These are phyloP conservation scores for Epichloe brachyelytri DNA, from an alignment of 2,329 filamentous ascomycete genomes.

Conservation along the genomic window DNA sequence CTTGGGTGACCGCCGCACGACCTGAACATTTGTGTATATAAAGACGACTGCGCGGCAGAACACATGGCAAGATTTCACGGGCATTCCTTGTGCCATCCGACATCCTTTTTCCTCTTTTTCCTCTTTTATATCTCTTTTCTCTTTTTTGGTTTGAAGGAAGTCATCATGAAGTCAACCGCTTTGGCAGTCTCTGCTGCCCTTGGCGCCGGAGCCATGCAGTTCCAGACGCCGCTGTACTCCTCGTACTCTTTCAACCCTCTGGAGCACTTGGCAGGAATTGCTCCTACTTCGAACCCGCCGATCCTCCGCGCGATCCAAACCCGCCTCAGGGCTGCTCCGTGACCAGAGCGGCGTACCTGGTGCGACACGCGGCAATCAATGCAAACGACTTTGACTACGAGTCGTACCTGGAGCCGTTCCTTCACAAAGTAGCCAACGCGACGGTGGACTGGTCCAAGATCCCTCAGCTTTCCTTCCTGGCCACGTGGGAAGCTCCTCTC, in stretches of 20 bases:
- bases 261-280: constrained; percentile 40
- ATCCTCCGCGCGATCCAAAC: constrained; percentile 20
- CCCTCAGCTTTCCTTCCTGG: constrained; percentile 42
- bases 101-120: neutral
- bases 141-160: neutral
- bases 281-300: constrained; percentile 43
- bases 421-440: constrained; percentile 45
- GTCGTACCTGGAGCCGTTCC: constrained; percentile 41
- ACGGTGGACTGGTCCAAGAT: constrained; percentile 45
- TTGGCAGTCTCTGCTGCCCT: neutral
- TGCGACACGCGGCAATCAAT: constrained; percentile 48
- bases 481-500: constrained; percentile 43
- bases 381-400: constrained; percentile 47
- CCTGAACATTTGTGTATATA: neutral
- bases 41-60: neutral
- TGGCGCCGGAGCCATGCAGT: constrained; percentile 1
- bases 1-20: too few relatives aligned
- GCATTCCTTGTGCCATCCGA: neutral
- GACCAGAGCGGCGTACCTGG: constrained; percentile 39
- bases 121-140: neutral
- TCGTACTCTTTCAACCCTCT: constrained; percentile 39
- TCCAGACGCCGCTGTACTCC: constrained; percentile 24
- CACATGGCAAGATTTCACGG: neutral
- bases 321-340: constrained; percentile 37
- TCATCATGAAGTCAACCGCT: neutral